Conservation (phyloP, 306 rosid species). For the Herpetospermum pedunculosum region DNA sequence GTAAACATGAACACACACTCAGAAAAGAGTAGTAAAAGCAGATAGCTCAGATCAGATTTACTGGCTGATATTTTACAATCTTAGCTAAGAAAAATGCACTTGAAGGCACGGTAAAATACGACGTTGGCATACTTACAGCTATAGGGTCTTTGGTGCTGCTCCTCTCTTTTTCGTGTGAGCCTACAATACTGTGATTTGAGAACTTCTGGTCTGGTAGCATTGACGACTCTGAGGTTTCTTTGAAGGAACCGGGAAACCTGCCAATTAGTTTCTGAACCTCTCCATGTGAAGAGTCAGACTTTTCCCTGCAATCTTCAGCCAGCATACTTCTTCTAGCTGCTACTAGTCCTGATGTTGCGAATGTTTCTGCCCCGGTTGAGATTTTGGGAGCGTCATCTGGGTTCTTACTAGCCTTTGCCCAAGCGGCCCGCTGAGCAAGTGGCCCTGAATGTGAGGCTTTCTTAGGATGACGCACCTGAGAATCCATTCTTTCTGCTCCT, state of each 20-base stretch:
- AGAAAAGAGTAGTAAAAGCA: neutral
- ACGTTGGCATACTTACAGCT: conserved; percentile 36
- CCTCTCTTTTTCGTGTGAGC: conserved; percentile 58
- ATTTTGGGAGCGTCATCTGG: conserved; percentile 66
- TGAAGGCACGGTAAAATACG: neutral
- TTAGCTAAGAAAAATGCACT: neutral
- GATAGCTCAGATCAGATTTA: neutral
- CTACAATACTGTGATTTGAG: conserved; percentile 24
- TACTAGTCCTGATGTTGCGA: conserved; percentile 61
- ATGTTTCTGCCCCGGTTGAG: conserved; percentile 58
- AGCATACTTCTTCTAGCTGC: conserved; percentile 82
- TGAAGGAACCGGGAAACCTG: conserved; percentile 88
- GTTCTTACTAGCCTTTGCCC: conserved; percentile 79
- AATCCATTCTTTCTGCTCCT: conserved; percentile 37
- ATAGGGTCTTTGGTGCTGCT: conserved; percentile 57
- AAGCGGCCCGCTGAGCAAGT: conserved; percentile 72
- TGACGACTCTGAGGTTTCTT: conserved; percentile 59
- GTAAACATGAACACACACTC: neutral
- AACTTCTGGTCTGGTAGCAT: conserved; percentile 53
- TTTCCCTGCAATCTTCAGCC: conserved; percentile 73
- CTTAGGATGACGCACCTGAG: conserved; percentile 57
- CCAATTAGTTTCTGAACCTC: conserved; percentile 64
- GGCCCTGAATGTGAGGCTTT: conserved; percentile 99
- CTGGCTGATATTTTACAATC: neutral
- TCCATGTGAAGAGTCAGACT: conserved; percentile 61